Conservation (phyloP, 2,329 filamentous ascomycete species). For the Diaporthe vexans region DNA sequence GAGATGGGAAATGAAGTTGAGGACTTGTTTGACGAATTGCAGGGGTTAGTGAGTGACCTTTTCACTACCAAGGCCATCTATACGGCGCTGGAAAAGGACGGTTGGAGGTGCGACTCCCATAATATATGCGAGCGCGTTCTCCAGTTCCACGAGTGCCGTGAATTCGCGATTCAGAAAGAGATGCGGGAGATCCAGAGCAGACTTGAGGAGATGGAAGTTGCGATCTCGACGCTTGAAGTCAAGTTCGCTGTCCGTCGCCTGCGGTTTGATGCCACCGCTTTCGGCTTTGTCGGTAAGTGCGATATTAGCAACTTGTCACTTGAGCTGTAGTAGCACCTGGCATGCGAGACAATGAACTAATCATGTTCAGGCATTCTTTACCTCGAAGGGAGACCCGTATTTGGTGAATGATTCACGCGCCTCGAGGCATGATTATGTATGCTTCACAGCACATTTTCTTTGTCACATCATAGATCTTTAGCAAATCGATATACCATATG, state of each 20-base stretch:
- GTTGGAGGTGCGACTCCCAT: background rate
- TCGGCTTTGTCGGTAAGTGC: background rate
- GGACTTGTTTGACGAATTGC: background rate
- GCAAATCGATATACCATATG: too few relatives aligned
- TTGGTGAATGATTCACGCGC: background rate
- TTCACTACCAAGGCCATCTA: background rate
- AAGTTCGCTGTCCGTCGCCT: background rate
- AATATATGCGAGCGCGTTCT: background rate
- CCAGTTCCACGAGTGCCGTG: background rate
- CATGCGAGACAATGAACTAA: background rate
- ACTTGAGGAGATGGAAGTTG: background rate
- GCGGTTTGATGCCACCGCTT: background rate
- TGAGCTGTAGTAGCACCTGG: background rate
- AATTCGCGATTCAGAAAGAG: background rate
- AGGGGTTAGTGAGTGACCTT: background rate
- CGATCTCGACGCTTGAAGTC: slow-evolving; percentile 8
- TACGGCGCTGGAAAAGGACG: background rate
- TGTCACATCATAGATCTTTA: too few relatives aligned
- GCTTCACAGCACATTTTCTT: too few relatives aligned
- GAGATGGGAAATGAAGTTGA: background rate
- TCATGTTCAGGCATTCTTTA: background rate
- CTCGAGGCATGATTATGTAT: too few relatives aligned
- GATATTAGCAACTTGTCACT: background rate
- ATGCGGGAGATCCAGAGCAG: background rate
- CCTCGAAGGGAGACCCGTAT: background rate